Percentiles rank a stretch among this genome's conserved stretches.
phyloP scores from a whole-genome alignment of 2,329 filamentous ascomycete species.

The Monosporascus cannonballus region DNA sequence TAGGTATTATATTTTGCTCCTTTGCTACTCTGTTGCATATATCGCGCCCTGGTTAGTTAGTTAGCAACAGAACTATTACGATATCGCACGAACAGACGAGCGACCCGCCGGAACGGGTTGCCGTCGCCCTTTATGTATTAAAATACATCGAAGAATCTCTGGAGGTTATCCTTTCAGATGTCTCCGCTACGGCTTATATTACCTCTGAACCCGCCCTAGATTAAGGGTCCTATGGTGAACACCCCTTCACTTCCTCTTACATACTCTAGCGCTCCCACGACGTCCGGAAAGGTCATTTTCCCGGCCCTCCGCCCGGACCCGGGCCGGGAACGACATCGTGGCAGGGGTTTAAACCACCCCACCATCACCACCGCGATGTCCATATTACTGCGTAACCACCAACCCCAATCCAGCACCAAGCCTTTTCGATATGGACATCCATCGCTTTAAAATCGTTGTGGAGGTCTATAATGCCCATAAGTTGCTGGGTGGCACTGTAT shows the following conservation, averaged over 20 bases:
- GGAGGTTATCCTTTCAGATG: slow-evolving; percentile 44
- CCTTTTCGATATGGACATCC: no score
- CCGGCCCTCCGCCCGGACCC: slow-evolving; percentile 46
- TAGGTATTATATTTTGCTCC: no score
- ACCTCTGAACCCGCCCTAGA: slow-evolving; percentile 37
- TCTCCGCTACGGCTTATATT: slow-evolving; percentile 53
- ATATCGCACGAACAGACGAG: slow-evolving; percentile 5
- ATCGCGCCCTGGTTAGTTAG: no score
- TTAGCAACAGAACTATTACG: no score
- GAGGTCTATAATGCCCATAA: no score
- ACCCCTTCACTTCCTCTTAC: slow-evolving; percentile 51
- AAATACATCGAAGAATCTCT: slow-evolving; percentile 45
- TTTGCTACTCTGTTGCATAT: no score
- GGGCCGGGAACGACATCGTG: slow-evolving; percentile 38
- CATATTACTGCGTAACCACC: no score
- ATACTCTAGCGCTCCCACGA: slow-evolving; percentile 39
- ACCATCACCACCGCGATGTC: no score
- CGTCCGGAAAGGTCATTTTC: slow-evolving; percentile 34
- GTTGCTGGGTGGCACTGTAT: no score
- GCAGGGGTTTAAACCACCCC: slow-evolving; percentile 29
- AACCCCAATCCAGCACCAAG: no score
- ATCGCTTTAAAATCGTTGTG: no score
- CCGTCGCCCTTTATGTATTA: slow-evolving; percentile 45
- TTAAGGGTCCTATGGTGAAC: slow-evolving; percentile 31
- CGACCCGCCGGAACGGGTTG: slow-evolving; percentile 11